Percentiles rank a stretch among this genome's conserved stretches.
Conservation (phyloP, 1,284 basidiomycete genomes). For the Vanrija humicola region DNA sequence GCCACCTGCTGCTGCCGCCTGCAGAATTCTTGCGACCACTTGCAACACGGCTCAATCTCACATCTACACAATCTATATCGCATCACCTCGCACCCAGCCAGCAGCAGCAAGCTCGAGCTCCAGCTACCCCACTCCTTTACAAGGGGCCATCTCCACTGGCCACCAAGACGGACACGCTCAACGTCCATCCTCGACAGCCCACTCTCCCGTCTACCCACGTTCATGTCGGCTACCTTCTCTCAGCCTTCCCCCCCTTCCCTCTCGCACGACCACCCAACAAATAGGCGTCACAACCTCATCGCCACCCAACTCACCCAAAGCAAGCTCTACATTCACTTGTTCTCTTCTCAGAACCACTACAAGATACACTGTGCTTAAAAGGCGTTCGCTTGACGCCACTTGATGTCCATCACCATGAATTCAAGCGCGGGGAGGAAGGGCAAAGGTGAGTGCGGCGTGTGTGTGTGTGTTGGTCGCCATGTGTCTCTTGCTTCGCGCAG, state of each 20-base stretch:
- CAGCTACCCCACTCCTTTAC: not conserved
- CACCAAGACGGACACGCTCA: not conserved
- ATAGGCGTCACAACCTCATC: slow-evolving; percentile 4
- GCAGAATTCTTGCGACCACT: no score
- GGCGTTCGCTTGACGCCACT: slow-evolving; percentile 1
- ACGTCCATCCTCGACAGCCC: not conserved
- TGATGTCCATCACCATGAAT: slow-evolving; percentile 21
- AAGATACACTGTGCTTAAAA: slow-evolving; percentile 13
- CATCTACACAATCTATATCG: not conserved
- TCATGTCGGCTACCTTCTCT: slow-evolving; percentile 3
- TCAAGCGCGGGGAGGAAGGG: slow-evolving; percentile 18
- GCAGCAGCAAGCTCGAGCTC: not conserved
- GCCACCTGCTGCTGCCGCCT: no score
- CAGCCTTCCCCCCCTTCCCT: not conserved
- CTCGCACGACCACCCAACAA: slow-evolving; percentile 7
- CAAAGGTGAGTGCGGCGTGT: slow-evolving; percentile 16
- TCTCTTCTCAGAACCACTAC: slow-evolving; percentile 19
- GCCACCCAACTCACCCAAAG: slow-evolving; percentile 11
- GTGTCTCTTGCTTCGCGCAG: not conserved
- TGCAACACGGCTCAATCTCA: not conserved
- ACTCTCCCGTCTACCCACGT: not conserved
- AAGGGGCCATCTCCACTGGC: not conserved
- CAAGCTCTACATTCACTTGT: slow-evolving; percentile 12
- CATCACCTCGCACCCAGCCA: not conserved
- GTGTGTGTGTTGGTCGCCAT: no score